A percentile compares a stretch with the other conserved stretches of the same genome.
Conservation (phyloP, 768 basidiomycete genomes). For the Boletales sp. region DNA sequence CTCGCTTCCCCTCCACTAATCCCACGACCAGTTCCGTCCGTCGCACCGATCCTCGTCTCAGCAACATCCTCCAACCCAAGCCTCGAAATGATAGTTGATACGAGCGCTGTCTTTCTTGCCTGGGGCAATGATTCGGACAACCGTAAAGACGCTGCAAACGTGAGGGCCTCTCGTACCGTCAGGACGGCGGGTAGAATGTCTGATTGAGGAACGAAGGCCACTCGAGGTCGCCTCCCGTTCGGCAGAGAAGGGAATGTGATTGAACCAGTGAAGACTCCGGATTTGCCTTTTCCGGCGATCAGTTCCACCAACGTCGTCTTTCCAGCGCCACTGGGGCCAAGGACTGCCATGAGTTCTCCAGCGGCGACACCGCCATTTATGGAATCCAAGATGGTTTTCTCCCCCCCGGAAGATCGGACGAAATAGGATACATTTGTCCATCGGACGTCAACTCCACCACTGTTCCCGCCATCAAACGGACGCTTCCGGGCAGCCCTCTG, state of each 20-base stretch:
- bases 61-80: conserved; percentile 72
- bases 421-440: conserved; percentile 72
- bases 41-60: conserved; percentile 63
- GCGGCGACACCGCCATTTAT: conserved; percentile 69
- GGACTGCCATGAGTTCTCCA: conserved; percentile 86
- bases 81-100: conserved; percentile 67
- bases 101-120: conserved; percentile 61
- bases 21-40: conserved; percentile 68
- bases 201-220: conserved; percentile 87
- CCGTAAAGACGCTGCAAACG: conserved; percentile 83
- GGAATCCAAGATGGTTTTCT: conserved; percentile 64
- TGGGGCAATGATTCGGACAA: conserved; percentile 69
- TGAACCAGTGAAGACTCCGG: conserved; percentile 60
- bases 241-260: conserved; percentile 51
- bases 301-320: conserved; percentile 92
- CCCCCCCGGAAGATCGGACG: conserved; percentile 39
- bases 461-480: conserved; percentile 36
- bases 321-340: conserved; percentile 91
- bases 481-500: conserved; percentile 61
- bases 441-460: conserved; percentile 56
- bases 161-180: conserved; percentile 77
- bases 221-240: conserved; percentile 41
- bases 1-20: conserved; percentile 93
- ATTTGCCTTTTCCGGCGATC: conserved; percentile 79
- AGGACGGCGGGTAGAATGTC: conserved; percentile 77